Evolutionary conservation across 2,329 filamentous ascomycete genomes (phyloP).

Genomic region (Colletotrichum liaoningense): DNA sequence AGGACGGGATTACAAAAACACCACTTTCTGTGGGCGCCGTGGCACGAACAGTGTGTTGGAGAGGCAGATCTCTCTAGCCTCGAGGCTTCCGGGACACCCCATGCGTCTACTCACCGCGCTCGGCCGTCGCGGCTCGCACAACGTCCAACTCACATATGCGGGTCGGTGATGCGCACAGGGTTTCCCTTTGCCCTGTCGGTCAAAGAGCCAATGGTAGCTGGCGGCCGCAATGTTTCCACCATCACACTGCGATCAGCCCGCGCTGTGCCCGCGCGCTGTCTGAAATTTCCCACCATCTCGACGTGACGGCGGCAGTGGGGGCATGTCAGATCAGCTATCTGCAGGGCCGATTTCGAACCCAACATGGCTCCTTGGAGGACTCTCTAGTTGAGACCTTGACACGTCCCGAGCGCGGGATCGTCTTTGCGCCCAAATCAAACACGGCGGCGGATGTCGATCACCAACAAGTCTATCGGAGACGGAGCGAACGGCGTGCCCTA

Average conservation of each 20-base stretch:
- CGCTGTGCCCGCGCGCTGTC: background rate
- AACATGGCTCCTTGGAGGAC: background rate
- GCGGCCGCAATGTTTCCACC: background rate
- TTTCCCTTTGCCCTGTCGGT: constrained; percentile 17
- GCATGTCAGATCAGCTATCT: constrained; percentile 31
- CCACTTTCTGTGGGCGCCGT: background rate
- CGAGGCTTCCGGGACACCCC: background rate
- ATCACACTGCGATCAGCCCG: constrained; percentile 12
- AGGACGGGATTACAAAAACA: background rate
- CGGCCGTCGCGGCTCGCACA: constrained; percentile 28
- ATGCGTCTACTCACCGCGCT: constrained; percentile 17
- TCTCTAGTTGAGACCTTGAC: constrained; percentile 14
- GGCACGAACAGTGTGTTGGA: background rate
- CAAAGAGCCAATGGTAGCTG: constrained; percentile 18
- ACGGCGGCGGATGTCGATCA: constrained; percentile 9
- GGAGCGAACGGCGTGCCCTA: constrained; percentile 3
- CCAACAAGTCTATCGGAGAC: constrained; percentile 1
- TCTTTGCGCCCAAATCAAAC: constrained; percentile 4
- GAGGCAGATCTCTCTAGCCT: constrained; percentile 4
- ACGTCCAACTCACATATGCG: constrained; percentile 31
- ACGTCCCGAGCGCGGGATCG: background rate
- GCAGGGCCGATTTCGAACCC: constrained; percentile 23
- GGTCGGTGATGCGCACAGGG: constrained; percentile 36
- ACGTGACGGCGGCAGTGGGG: constrained; percentile 18
- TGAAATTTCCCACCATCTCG: constrained; percentile 19